Base-by-base conservation (phyloP, 148 eudicot genomes). In the Pharnaceum exiguum region DNA sequence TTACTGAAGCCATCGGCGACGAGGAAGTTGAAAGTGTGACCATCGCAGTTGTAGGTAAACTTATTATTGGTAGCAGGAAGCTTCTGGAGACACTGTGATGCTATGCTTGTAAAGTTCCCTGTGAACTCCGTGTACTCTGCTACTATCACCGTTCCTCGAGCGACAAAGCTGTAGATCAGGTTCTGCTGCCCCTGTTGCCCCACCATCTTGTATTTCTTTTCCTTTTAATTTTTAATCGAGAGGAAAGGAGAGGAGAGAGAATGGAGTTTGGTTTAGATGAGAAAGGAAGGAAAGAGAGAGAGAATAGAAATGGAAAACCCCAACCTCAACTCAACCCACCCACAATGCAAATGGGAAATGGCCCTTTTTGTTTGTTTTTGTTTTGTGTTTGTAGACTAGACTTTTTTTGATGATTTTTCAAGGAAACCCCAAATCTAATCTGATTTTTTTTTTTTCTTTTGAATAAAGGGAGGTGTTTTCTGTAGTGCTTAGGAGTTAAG, bases 41-140 rank as follows among this genome's bases (percentile, higher is more conserved):
- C 81, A 69, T 77, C 81, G 48, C 81, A 77, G 57, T 77, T 77
- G 66, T 77, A 77, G 5, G 81, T 77, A 15, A 77, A 77, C 63
- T 77, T 77, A 59, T 77, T 77, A 58, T 77, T 77, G 27, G 81
- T 68, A 25, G 81, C 77, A 5, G 81, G 81, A 51, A 77, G 71
- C 36, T 77, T 77, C 57, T 68, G 77, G 28, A 77, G 77, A 63
- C 81, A 77, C 43, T 77, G 81, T 22, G 81, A 77, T 1, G 81
- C 81, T 43, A 77, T 77, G 40, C 62, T 69, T 3, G 74, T 72
- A 57, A 72, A 77, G 42, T 77, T 77, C 0, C 81, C 81, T 3
- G 69, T 55, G 51, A 77, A 77, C 38, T 77, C 81, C 2, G 81
- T 77, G 68, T 77, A 77, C 50, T 77, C 81, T 16, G 81, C 68